Base-by-base conservation (phyloP, 202 grass and related monocot species). In the Thinopyrum obtusiflorum region DNA sequence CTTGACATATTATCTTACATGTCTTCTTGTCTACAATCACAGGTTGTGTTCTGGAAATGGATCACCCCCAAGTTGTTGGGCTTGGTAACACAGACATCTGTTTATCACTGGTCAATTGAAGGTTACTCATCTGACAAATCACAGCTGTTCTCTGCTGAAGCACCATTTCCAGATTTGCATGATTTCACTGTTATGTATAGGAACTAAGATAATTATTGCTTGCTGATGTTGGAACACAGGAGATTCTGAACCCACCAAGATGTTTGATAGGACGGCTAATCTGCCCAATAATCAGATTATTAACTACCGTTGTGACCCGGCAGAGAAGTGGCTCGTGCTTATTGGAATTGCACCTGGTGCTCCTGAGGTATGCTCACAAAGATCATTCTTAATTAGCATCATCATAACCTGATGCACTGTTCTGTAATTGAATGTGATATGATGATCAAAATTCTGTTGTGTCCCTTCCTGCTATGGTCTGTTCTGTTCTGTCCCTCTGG, bases 41-140 rank as follows among this genome's bases (percentile, higher is more conserved):
- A 98, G 95, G 95, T 98, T 37, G 93, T 93, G 32, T 99, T 99
- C 76, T 99, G 97, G 97, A 99, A 99, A 88, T 99, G 97, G 97
- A 94, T 99, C 61, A 94, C 92, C 57, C 90, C 97, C 24, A 96
- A 94, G 60, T 83, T 99, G 87, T 65, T 99, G 83, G 97, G 97
- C 66, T 69, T 98, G 64, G 93, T 94, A 75, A 98, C 97, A 85
- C 93, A 98, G 80, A 82, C 91, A 62, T 88, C 97, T 8, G 97
- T 97, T 64, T 97, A 97, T 90, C 94, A 97, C 84, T 97, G 97
- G 93, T 96, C 97, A 27, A 94, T 96, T 86, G 97, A 98, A 89
- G 97, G 96, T 87, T 69, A 87, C 39, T 75, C 10, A 64, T 39
- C 8, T 24, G 42, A 79, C 25, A 80, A 26, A 57, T 21, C 42